phyloP scores from a whole-genome alignment of 1,284 basidiomycete species.

The Chiua sp. region DNA sequence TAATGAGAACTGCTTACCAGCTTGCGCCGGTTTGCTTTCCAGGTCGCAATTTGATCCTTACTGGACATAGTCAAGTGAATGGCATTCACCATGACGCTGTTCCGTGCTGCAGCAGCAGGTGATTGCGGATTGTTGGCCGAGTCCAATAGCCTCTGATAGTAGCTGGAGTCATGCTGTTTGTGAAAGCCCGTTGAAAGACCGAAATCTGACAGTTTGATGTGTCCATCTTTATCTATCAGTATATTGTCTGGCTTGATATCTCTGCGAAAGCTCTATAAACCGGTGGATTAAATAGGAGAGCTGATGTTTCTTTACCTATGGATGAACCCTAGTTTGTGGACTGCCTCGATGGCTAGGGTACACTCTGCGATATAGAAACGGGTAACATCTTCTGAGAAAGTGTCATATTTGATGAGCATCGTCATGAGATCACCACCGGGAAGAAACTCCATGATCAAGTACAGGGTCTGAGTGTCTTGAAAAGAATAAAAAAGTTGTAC shows the following conservation, averaged over 20 bases:
- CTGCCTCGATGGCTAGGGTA: slow-evolving; percentile 88
- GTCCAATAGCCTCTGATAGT: slow-evolving; percentile 82
- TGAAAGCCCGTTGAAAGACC: slow-evolving; percentile 96
- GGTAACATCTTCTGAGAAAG: slow-evolving; percentile 98
- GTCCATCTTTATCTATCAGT: slow-evolving; percentile 87
- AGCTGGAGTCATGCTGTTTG: slow-evolving; percentile 91
- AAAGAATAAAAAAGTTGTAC: slow-evolving; percentile 99
- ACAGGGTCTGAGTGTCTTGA: slow-evolving; percentile 94
- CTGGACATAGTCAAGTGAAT: slow-evolving; percentile 95
- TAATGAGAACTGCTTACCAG: slow-evolving; percentile 56
- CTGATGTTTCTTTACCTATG: slow-evolving; percentile 61
- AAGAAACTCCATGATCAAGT: slow-evolving; percentile 99
- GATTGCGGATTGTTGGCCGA: slow-evolving; percentile 44
- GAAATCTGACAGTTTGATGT: slow-evolving; percentile 96
- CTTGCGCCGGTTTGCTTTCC: slow-evolving; percentile 98
- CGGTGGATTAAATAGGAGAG: background rate
- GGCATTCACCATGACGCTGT: slow-evolving; percentile 87
- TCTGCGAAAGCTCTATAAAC: slow-evolving; percentile 42
- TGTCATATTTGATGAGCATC: slow-evolving; percentile 99
- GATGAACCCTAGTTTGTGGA: slow-evolving; percentile 93
- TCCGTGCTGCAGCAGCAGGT: slow-evolving; percentile 53
- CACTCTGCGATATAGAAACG: slow-evolving; percentile 98
- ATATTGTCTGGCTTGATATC: slow-evolving; percentile 99
- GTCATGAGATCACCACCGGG: slow-evolving; percentile 99
- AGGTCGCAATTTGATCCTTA: slow-evolving; percentile 93